Evolutionary conservation across 371 early-diverging fungal species (phyloP), one percentile per base, ranked within the genome.

Genomic region (Zychaea mexicana): DNA sequence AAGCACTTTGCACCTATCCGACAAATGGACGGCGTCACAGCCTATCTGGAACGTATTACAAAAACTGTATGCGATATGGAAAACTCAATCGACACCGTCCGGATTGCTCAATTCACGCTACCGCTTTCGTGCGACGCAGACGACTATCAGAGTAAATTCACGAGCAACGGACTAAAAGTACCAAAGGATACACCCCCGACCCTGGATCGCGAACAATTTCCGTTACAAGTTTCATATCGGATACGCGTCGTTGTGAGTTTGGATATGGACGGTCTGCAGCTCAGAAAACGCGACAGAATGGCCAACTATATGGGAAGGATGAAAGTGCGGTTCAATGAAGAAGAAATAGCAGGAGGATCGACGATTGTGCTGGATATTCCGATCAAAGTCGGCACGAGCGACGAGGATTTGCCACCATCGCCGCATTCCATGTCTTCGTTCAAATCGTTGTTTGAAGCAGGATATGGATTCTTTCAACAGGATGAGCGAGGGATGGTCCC

Each of bases 1-100:
- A 61, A 70, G 17, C 74, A 73, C 24, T 53, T 73, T 39, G 74
- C 66, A 13, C 74, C 74, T 6, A 60, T 67, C 12, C 68, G 65
- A 45, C 74, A 70, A 32, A 57, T 61, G 0, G 58, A 68, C 31
- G 74, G 74, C 2, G 53, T 66, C 0, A 68, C 62, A 24, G 47
- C 65, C 1, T 33, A 70, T 15, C 47, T 73, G 9, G 74, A 73
- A 15, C 65, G 71, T 3, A 64, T 67, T 47, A 68, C 63, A 2
- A 38, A 46, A 17, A 46, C 56, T 2, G 52, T 68, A 8, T 38
- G 52, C 7, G 53, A 49, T 9, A 36, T 52, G 17, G 56, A 55
- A 15, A 42, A 60, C 28, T 60, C 65, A 9, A 54, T 65, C 21
- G 68, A 71, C 2, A 71, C 62, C 1, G 46, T 52, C 1, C 19